Evolutionary conservation across 495 filamentous ascomycete species (phyloP).

Genomic region (Neurospora hispaniola): DNA sequence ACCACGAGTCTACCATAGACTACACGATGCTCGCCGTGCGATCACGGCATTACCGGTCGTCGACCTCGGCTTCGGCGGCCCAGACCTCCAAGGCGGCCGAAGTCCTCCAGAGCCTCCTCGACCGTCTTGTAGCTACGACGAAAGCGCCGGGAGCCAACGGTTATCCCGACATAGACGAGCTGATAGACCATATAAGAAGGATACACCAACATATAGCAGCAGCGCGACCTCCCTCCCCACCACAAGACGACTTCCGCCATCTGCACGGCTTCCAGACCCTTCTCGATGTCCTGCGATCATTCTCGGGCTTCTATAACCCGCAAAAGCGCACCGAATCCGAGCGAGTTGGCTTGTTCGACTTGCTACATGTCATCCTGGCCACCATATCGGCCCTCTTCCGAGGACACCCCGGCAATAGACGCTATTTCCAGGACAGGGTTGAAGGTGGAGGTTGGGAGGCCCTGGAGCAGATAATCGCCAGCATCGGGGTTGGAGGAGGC

Average conservation of each 20-base stretch:
- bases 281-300: slow-evolving; percentile 52
- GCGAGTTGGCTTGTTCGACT: slow-evolving; percentile 50
- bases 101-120: slow-evolving; percentile 49
- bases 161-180: slow-evolving; percentile 31
- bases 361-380: slow-evolving; percentile 59
- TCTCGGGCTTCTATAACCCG: slow-evolving; percentile 63
- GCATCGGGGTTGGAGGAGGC: slow-evolving; percentile 47
- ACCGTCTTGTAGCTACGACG: slow-evolving; percentile 32
- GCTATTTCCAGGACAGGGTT: slow-evolving; percentile 69
- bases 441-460: slow-evolving; percentile 65
- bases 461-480: slow-evolving; percentile 58
- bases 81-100: slow-evolving; percentile 46
- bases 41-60: slow-evolving; percentile 48
- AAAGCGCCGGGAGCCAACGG: slow-evolving; percentile 11
- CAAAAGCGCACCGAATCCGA: slow-evolving; percentile 48
- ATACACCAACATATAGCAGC: slow-evolving; percentile 40
- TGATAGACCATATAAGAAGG: slow-evolving; percentile 30
- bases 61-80: slow-evolving; percentile 47
- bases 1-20: neutral
- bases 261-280: slow-evolving; percentile 69
- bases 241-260: slow-evolving; percentile 74
- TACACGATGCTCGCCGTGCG: slow-evolving; percentile 32
- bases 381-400: slow-evolving; percentile 67
- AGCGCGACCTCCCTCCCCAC: slow-evolving; percentile 28
- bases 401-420: slow-evolving; percentile 73